phyloP scores from a whole-genome alignment of 225 moss, liverwort and hornwort species.

The Antitrichia curtipendula region DNA sequence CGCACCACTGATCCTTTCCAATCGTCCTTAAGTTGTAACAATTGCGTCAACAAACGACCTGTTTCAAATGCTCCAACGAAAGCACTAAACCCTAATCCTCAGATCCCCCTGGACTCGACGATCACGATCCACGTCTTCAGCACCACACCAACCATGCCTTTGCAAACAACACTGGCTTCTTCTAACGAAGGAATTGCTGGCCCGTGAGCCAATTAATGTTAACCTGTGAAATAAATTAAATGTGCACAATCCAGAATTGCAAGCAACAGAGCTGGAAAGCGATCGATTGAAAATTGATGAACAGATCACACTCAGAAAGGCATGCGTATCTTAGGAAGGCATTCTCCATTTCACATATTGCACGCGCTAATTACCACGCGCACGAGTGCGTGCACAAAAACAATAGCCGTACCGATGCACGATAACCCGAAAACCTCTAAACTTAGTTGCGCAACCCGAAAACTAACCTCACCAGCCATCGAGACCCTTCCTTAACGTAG shows the following conservation, averaged over 20 bases:
- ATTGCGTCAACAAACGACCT: not conserved
- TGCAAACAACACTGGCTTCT: not conserved
- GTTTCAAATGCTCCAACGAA: not conserved
- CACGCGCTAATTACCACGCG: not conserved
- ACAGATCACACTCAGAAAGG: not conserved
- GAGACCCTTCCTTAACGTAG: not conserved
- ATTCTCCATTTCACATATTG: not conserved
- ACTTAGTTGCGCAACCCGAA: not conserved
- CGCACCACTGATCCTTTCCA: not conserved
- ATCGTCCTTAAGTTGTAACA: not conserved
- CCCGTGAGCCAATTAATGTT: not conserved
- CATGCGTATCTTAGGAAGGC: not conserved
- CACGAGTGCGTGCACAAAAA: not conserved
- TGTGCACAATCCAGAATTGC: not conserved
- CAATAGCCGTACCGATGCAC: not conserved
- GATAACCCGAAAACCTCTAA: not conserved
- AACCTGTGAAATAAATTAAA: not conserved
- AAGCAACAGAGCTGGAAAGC: not conserved
- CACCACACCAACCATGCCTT: not conserved
- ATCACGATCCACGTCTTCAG: not conserved
- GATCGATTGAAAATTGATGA: not conserved
- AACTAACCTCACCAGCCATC: not conserved
- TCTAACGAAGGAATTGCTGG: not conserved
- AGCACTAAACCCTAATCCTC: not conserved
- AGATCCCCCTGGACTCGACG: not conserved